Evolutionary conservation across 2,329 filamentous ascomycete genomes (phyloP), one percentile per base, ranked within the genome.

Genomic region (Aspergillaceae sp.): DNA sequence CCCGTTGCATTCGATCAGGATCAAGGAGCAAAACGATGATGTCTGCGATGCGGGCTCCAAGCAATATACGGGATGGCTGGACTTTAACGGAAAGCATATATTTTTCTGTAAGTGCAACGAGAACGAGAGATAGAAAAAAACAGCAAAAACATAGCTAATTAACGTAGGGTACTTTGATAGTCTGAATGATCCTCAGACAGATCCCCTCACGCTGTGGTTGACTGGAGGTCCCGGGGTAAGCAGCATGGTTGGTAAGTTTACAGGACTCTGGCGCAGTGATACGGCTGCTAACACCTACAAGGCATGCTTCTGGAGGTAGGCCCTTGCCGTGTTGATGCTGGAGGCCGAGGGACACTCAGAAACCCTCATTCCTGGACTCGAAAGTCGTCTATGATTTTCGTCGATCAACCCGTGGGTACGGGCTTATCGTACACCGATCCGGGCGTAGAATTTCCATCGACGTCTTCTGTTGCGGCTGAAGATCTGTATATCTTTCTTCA

Each of bases 401-500:
- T 60, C 5, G 58, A 61, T 38, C 58, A 61, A 47, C 59, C 59
- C 1, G 58, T 51, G 7, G 53, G 48, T 19, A 55, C 56, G 2
- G 58, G 59, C 0, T 56, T 58, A 41, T 61, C 59, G 1, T 61
- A 61, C 28, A 34, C 57, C 7, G 58, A 60, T 35, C 50, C 41
- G n/a, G 48, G 42, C 27, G 49, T 42, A 26, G 45, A 53, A 7
- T n/a, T 56, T 10, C 52, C 53, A 3, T 54, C 50, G 2, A 63
- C 62, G 4, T 74, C 74, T 8, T 65, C 68, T 32, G 65, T 68
- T 1, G 70, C 68, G 8, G 71, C 72, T 1, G 61, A 65, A 40
- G 74, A 77, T 54, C 71, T 76, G 63, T 69, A 75, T 51, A 56
- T 67, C 33, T 76, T 76, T 49, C 57, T 77, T 43, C 71, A 74